Evolutionary conservation across 352 stramenopile species (phyloP).

Genomic region (Albugo laibachii): DNA sequence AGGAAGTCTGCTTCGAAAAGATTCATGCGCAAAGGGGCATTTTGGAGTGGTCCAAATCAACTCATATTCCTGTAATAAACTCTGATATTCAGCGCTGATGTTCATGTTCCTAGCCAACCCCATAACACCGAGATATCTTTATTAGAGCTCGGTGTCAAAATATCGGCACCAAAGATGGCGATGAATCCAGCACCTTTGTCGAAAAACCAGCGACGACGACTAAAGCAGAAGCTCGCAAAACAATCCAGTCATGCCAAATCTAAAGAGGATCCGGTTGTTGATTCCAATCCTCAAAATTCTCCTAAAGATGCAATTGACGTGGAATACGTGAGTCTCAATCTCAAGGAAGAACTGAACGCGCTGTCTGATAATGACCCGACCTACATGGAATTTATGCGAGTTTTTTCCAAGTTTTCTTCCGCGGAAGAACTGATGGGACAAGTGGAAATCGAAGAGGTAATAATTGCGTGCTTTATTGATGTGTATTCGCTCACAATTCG

Average conservation of each 20-base stretch:
- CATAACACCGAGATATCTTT: no score
- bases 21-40: no score
- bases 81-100: no score
- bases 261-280: constrained; percentile 1
- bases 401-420: constrained; percentile 72
- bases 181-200: constrained; percentile 15
- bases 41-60: no score
- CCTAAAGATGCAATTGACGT: constrained; percentile 28
- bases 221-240: constrained; percentile 73
- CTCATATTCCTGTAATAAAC: no score
- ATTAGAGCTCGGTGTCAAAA: no score
- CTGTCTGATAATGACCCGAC: constrained; percentile 35
- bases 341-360: constrained; percentile 31
- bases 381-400: constrained; percentile 74
- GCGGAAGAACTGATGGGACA: constrained; percentile 59
- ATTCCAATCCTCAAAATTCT: background rate
- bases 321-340: constrained; percentile 67
- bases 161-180: no score
- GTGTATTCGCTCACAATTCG: background rate
- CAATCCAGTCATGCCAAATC: background rate
- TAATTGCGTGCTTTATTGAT: background rate
- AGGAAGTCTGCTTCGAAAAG: no score
- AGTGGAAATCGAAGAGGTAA: background rate
- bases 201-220: constrained; percentile 62
- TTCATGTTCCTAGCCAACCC: no score